These are phyloP conservation scores for Candida sanyiensis DNA, from an alignment of 805 yeast species.

Conservation along the genomic window DNA sequence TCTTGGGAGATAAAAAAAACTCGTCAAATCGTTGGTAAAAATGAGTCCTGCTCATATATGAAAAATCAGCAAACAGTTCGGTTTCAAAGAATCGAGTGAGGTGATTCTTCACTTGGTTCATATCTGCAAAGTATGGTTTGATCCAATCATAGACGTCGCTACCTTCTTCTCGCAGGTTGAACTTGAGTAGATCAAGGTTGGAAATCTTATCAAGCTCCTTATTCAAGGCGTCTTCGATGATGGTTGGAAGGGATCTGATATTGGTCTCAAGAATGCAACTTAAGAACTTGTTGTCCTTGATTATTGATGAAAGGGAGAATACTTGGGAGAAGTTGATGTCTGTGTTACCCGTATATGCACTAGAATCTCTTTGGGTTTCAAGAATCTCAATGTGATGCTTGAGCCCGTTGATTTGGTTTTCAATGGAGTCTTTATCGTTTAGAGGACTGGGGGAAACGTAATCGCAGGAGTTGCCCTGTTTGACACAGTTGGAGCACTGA, in stretches of 20 bases:
- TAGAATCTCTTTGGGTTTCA: constrained; percentile 1
- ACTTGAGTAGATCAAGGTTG: constrained; percentile 8
- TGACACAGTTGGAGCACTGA: constrained; percentile 6
- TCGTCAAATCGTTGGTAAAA: constrained; percentile 8
- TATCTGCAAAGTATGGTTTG: constrained; percentile 6
- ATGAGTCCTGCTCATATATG: constrained; percentile 11
- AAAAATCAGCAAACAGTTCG: constrained; percentile 5
- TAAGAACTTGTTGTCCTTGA: constrained; percentile 4
- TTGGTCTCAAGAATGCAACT: neutral
- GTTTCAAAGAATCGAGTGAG: constrained; percentile 7
- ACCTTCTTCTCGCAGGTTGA: constrained; percentile 9
- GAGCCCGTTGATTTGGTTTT: constrained; percentile 4
- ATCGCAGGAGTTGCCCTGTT: constrained; percentile 6
- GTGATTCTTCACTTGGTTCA: neutral
- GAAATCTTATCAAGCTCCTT: constrained; percentile 7
- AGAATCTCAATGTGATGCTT: constrained; percentile 6
- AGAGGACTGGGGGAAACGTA: constrained; percentile 2
- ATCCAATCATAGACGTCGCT: constrained; percentile 3
- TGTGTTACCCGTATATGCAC: neutral
- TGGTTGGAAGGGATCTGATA: constrained; percentile 2
- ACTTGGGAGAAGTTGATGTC: constrained; percentile 8
- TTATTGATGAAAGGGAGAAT: constrained; percentile 3
- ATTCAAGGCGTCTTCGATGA: constrained; percentile 9
- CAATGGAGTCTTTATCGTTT: constrained; percentile 4
- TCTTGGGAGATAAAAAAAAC: constrained; percentile 6